Conservation (phyloP, 1,284 basidiomycete genomes). For the Tetrapyrgos nigripes region DNA sequence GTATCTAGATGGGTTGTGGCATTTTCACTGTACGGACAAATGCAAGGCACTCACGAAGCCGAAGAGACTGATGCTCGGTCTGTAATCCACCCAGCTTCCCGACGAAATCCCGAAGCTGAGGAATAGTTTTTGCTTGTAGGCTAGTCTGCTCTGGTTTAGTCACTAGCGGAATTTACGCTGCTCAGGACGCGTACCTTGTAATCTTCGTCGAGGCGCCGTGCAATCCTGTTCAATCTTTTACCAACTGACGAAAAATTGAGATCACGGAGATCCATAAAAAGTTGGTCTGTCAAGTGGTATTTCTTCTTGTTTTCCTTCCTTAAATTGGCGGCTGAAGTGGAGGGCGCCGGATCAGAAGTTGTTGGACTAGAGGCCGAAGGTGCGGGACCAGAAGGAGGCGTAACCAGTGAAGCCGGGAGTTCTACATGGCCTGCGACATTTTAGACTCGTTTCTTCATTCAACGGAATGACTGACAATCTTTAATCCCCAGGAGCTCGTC, state of each 20-base stretch:
- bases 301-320: conserved; percentile 87
- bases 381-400: conserved; percentile 46
- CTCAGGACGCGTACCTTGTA: conserved; percentile 72
- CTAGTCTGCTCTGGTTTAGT: conserved; percentile 50
- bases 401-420: conserved; percentile 81
- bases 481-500: conserved; percentile 93
- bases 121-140: conserved; percentile 88
- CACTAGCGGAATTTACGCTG: not conserved
- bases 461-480: conserved; percentile 67
- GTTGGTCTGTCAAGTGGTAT: conserved; percentile 86
- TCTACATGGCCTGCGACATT: conserved; percentile 81
- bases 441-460: conserved; percentile 8
- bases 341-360: conserved; percentile 45
- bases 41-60: conserved; percentile 67
- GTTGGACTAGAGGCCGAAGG: conserved; percentile 48
- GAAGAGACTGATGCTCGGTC: conserved; percentile 87
- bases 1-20: conserved; percentile 69
- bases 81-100: conserved; percentile 93
- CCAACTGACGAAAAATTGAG: conserved; percentile 96
- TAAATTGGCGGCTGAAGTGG: conserved; percentile 48
- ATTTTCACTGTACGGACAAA: conserved; percentile 5
- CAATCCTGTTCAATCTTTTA: conserved; percentile 81
- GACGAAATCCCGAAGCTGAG: conserved; percentile 94
- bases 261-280: conserved; percentile 88
- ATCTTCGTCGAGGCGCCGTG: conserved; percentile 88